Evolutionary conservation across 352 stramenopile genomes (phyloP), one percentile per base, ranked within the genome.

Genomic region (Blastocystis sp.): DNA sequence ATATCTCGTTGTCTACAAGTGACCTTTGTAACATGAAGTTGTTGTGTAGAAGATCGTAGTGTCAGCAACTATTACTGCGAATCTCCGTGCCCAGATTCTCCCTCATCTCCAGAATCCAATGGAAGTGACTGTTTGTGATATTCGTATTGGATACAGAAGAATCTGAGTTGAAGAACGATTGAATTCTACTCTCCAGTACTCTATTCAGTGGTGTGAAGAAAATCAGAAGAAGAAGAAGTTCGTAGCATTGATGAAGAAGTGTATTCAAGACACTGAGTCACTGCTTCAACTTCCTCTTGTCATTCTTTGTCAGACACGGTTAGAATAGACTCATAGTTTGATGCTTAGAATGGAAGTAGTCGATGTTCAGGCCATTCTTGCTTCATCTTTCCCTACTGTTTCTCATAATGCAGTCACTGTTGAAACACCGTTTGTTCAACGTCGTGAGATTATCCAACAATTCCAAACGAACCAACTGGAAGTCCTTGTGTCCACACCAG

Each of bases 161-260:
- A 7, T 61, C 2, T 61, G 5, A 61, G 46, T 12, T 32, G 65
- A 54, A 29, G 71, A 83, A 49, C 16, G 7, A 51, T 46, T 83
- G 49, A 83, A 65, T 42, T 59, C 42, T n/a, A 39, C 71, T 12
- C 46, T 83, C 1, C 42, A 83, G 19, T 83, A 65, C 24, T 46
- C 49, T 14, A 27, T 83, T 43, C 14, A 67, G 6, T 83, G 71
- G 71, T 24, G 46, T 24, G 71, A 83, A 42, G 71, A 83, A 14
- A 83, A 57, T 11, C 71, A 83, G 71, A 83, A 83, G 35, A 57
- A 56, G 51, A 83, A 83, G 3, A 27, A n/a, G 0, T 51, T 83
- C 5, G 46, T 46, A 21, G 9, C 32, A 24, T 46, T 83, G n/a
- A 51, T 83, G 29, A 57, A 66, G 51, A 83, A 63, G 7, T n/a